Conservation (phyloP, 495 filamentous ascomycete genomes). For the Penicillium turbatum region DNA sequence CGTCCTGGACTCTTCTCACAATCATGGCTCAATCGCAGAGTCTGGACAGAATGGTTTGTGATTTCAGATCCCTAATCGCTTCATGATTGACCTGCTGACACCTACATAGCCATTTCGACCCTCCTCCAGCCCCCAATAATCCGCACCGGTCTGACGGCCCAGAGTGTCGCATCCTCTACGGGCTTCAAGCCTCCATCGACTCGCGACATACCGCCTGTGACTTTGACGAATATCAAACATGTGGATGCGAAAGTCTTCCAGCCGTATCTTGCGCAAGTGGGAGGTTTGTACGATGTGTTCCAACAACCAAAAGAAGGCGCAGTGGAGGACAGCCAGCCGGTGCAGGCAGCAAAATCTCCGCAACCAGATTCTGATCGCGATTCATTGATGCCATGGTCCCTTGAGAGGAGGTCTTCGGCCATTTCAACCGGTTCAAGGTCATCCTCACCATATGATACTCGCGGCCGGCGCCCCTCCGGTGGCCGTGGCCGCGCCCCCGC, state of each 20-base stretch:
- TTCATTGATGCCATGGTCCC: slow-evolving; percentile 33
- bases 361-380: slow-evolving; percentile 33
- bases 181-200: slow-evolving; percentile 80
- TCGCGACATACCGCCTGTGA: slow-evolving; percentile 90
- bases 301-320: slow-evolving; percentile 65
- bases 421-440: slow-evolving; percentile 38
- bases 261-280: slow-evolving; percentile 77
- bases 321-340: slow-evolving; percentile 48
- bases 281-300: slow-evolving; percentile 76
- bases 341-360: slow-evolving; percentile 30
- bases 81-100: slow-evolving; percentile 8
- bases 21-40: slow-evolving; percentile 63
- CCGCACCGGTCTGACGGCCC: slow-evolving; percentile 77
- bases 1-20: slow-evolving; percentile 62
- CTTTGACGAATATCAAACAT: slow-evolving; percentile 82
- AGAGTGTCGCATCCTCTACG: slow-evolving; percentile 61
- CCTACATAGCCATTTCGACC: slow-evolving; percentile 73
- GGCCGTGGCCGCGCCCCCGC: slow-evolving; percentile 49
- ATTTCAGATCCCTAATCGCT: background rate
- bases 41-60: slow-evolving; percentile 71
- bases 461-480: slow-evolving; percentile 34
- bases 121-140: slow-evolving; percentile 87
- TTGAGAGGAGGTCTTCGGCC: slow-evolving; percentile 36
- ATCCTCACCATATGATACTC: slow-evolving; percentile 38
- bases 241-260: slow-evolving; percentile 76